Base-by-base conservation (phyloP, 2,329 filamentous ascomycete genomes). In the Lachnellula willkommii region DNA sequence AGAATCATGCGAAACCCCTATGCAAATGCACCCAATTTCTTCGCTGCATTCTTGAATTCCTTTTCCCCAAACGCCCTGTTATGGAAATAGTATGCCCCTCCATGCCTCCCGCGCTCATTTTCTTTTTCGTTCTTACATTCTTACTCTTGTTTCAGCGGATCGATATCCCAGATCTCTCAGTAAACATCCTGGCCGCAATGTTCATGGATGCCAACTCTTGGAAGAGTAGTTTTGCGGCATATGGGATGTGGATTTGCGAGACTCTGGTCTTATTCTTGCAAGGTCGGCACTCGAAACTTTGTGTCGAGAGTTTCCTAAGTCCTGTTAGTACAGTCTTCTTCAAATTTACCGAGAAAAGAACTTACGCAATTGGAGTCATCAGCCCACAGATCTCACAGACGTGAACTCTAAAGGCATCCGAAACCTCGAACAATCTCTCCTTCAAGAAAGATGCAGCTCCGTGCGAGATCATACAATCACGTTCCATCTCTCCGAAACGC, bases 401-500 rank as follows among this genome's bases (percentile, higher is more conserved):
- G 74, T 99, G 94, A 57, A 99, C 94, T 73, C 92, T 83, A 82
- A 97, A 99, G 39, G 94, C 93, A 77, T 99, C 94, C 52, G 90
- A 96, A 50, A 99, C 94, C 72, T 97, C 93, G 68, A 99, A 96
- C 56, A 99, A 76, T 68, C 94, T 85, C 79, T 99, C 94, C 77
- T 99, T 99, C 70, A 99, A 76, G 82, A 99, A 99, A 1, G 92
- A 88, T 53, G 90, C 93, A 3, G 95, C 94, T 71, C 94, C 94
- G 72, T 99, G 95, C n/a, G 95, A 91, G 78, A 99, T 99, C 94
- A 99, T 99, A 73, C 94, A 99, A 83, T 99, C 95, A 77, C 95
- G 93, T 76, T 99, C 95, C 94, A 99, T 99, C 80, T 99, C 94
- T 85, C 94, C 94, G 84, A 99, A 99, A 71, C 95, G 93, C 46